Evolutionary conservation across 768 basidiomycete species (phyloP).

Genomic region (Kwoniella dendrophila): DNA sequence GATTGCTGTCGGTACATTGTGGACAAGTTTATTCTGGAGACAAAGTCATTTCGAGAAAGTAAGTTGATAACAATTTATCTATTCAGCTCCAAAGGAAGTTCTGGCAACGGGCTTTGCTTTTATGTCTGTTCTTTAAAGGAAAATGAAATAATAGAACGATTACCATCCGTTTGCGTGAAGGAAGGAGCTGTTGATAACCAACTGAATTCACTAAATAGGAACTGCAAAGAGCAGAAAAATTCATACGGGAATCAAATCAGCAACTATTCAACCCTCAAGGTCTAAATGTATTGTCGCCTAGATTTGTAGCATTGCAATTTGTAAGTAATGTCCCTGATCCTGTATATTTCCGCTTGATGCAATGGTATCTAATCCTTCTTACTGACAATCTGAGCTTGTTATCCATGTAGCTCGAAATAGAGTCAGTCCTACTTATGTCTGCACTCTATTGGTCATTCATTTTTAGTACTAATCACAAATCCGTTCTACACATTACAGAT

Average conservation of each 20-base stretch:
- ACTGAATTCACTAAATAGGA: conserved; percentile 72
- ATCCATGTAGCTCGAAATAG: conserved; percentile 79
- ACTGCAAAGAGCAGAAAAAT: conserved; percentile 67
- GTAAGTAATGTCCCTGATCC: conserved; percentile 62
- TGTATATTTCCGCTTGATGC: not conserved
- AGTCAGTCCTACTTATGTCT: no score
- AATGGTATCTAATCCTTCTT: conserved; percentile 1
- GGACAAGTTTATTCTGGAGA: conserved; percentile 71
- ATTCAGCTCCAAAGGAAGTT: no score
- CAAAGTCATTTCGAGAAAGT: conserved; percentile 83
- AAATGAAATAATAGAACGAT: no score
- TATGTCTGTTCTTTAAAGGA: no score
- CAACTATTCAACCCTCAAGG: conserved; percentile 81
- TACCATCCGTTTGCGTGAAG: no score
- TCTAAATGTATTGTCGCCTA: conserved; percentile 82
- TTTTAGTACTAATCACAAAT: no score
- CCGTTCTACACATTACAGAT: no score
- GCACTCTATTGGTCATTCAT: no score
- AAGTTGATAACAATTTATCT: conserved; percentile 16
- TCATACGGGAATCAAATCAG: conserved; percentile 71
- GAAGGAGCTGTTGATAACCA: no score
- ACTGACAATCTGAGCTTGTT: conserved; percentile 1
- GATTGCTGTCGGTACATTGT: conserved; percentile 75
- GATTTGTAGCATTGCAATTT: conserved; percentile 82
- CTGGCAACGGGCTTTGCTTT: no score